Evolutionary conservation across 2,329 filamentous ascomycete genomes (phyloP).

Genomic region (Penicillium sp.): DNA sequence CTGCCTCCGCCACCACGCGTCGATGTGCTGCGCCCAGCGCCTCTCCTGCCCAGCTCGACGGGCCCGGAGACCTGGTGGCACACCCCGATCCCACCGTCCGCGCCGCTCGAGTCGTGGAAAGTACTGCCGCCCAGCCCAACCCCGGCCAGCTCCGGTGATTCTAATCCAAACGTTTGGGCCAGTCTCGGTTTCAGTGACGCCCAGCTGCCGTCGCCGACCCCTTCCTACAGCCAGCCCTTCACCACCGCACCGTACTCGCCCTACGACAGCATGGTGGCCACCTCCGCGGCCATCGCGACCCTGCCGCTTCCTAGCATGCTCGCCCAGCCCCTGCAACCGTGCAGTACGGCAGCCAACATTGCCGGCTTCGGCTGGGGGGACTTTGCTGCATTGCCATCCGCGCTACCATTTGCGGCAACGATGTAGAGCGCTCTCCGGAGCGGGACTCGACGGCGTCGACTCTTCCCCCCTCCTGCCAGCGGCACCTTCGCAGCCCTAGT

Average conservation of each 20-base stretch:
- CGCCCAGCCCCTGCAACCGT: slow-evolving; percentile 71
- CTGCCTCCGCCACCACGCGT: slow-evolving; percentile 83
- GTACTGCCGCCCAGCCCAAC: slow-evolving; percentile 85
- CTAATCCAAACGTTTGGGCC: slow-evolving; percentile 71
- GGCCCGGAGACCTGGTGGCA: slow-evolving; percentile 76
- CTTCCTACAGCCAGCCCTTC: slow-evolving; percentile 75
- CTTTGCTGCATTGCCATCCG: slow-evolving; percentile 63
- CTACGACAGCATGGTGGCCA: slow-evolving; percentile 77
- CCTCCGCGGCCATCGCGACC: slow-evolving; percentile 69
- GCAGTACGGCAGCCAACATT: slow-evolving; percentile 74
- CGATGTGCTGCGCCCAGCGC: slow-evolving; percentile 81
- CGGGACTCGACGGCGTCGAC: slow-evolving; percentile 28
- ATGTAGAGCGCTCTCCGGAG: slow-evolving; percentile 57
- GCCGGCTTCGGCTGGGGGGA: slow-evolving; percentile 77
- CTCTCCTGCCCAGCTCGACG: slow-evolving; percentile 79
- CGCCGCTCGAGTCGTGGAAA: slow-evolving; percentile 82
- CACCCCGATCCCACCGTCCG: slow-evolving; percentile 64
- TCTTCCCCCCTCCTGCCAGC: slow-evolving; percentile 5
- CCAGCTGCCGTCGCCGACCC: slow-evolving; percentile 72
- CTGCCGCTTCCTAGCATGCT: slow-evolving; percentile 85
- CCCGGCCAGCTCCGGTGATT: slow-evolving; percentile 68
- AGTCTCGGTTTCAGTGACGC: slow-evolving; percentile 71
- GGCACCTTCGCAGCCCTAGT: slow-evolving; percentile 11
- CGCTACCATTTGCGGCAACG: slow-evolving; percentile 59
- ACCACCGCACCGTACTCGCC: slow-evolving; percentile 63